Percentiles rank a stretch among this genome's conserved stretches.
phyloP scores from a whole-genome alignment of 768 basidiomycete genomes.

The Saitozyma podzolica region DNA sequence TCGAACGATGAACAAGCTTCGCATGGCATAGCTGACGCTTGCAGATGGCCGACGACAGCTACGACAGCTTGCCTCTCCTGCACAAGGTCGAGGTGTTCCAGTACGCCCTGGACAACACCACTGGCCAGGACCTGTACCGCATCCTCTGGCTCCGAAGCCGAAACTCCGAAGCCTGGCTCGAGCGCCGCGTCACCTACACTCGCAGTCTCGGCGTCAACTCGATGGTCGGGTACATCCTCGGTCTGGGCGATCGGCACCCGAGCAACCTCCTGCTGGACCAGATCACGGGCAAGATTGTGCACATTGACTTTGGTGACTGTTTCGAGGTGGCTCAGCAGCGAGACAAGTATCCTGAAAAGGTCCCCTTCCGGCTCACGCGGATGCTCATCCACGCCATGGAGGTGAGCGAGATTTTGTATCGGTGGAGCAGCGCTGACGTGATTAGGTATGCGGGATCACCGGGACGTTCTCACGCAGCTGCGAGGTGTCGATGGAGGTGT shows the following conservation, averaged over 20 bases:
- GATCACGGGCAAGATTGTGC: conserved; percentile 88
- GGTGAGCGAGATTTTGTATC: conserved; percentile 56
- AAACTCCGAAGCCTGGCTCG: conserved; percentile 97
- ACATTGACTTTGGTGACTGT: conserved; percentile 82
- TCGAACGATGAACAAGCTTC: too few species aligned
- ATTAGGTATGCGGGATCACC: conserved; percentile 92
- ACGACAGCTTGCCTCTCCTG: conserved; percentile 86
- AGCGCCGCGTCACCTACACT: conserved; percentile 92
- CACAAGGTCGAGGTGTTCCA: conserved; percentile 99
- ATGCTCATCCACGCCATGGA: conserved; percentile 99
- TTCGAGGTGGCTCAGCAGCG: conserved; percentile 98
- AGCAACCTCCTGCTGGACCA: conserved; percentile 91
- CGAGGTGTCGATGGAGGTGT: conserved; percentile 95
- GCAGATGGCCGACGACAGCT: conserved; percentile 94
- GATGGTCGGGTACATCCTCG: conserved; percentile 98
- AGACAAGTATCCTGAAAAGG: conserved; percentile 98
- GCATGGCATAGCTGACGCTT: background rate
- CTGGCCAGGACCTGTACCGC: conserved; percentile 93
- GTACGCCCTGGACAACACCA: conserved; percentile 96
- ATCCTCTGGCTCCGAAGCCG: conserved; percentile 94
- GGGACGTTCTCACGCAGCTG: conserved; percentile 94
- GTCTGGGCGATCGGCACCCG: conserved; percentile 95
- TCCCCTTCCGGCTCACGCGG: conserved; percentile 94
- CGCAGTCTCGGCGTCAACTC: conserved; percentile 93
- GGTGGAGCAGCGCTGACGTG: background rate